These are phyloP conservation scores for Nigrospora oryzae DNA, from an alignment of 2,329 filamentous ascomycete species.

Conservation along the genomic window DNA sequence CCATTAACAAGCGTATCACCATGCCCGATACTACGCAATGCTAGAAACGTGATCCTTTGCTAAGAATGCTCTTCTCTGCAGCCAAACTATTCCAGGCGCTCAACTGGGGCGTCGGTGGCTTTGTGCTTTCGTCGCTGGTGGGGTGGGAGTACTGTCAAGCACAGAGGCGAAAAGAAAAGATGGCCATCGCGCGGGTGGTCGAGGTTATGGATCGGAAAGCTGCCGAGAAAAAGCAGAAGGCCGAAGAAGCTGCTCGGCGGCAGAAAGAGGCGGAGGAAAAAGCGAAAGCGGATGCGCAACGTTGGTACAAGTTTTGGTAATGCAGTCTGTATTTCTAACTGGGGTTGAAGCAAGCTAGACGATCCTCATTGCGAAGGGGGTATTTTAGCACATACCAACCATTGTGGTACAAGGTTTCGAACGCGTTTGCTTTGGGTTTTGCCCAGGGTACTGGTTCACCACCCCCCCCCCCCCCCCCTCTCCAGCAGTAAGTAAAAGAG, in stretches of 20 bases:
- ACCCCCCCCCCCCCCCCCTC: too few relatives aligned
- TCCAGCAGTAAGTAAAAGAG: too few relatives aligned
- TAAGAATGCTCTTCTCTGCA: constrained; percentile 13
- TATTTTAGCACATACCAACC: too few relatives aligned
- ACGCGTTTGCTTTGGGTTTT: too few relatives aligned
- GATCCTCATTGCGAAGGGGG: too few relatives aligned
- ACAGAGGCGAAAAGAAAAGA: constrained; percentile 63
- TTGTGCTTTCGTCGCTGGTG: constrained; percentile 58
- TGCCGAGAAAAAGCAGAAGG: constrained; percentile 44
- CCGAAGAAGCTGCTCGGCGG: constrained; percentile 30
- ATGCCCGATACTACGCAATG: too few relatives aligned
- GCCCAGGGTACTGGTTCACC: too few relatives aligned
- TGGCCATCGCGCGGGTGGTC: constrained; percentile 77
- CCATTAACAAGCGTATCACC: too few relatives aligned
- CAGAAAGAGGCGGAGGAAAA: constrained; percentile 32
- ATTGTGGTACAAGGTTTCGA: too few relatives aligned
- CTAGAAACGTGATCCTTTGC: too few relatives aligned
- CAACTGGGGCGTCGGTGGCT: constrained; percentile 80
- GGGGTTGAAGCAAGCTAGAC: too few relatives aligned
- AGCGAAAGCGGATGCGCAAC: constrained; percentile 23
- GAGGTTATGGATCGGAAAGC: constrained; percentile 73
- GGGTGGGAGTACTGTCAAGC: constrained; percentile 83
- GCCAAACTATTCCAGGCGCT: constrained; percentile 58
- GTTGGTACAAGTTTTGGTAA: constrained; percentile 53
- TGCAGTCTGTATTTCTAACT: constrained; percentile 2